Evolutionary conservation across 2,329 filamentous ascomycete species (phyloP), one percentile per base, ranked within the genome.

Genomic region (Xylariaceae sp.): DNA sequence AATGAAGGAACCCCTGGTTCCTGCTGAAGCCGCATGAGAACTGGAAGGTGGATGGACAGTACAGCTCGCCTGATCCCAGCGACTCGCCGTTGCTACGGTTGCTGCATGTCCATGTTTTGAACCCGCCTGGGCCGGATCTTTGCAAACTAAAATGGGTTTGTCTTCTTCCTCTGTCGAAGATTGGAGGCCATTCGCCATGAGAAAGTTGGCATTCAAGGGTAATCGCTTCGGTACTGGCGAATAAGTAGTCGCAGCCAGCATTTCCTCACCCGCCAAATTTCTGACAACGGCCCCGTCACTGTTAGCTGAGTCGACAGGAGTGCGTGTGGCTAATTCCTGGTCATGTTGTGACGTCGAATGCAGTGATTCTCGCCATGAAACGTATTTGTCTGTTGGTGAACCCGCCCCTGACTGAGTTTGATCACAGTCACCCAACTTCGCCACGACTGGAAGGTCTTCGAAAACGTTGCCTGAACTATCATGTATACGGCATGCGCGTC

Each of bases 161-260:
- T 9, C 30, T 37, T 56, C 37, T 6, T 9, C n/a, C 11, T 30
- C 23, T 30, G 23, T 30, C 23, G 23, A 30, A 30, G 23, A 30
- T 30, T 30, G 23, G 23, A 30, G 23, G 23, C 23, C 23, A 30
- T 30, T 30, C 23, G 23, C 23, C 4, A 30, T 30, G 23, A 30
- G 23, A 30, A 30, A 30, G 23, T 5, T 66, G 6, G 63, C 44
- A 13, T 64, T 49, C 34, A 70, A 69, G 7, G 68, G 68, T 50
- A 67, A 66, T 50, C 34, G 37, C 52, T 53, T 62, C 58, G 37
- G 37, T 41, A 56, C 41, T 11, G 64, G 60, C n/a, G 34, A 57
- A 15, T 15, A 49, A 18, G 59, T n/a, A n/a, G 37, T 8, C 4
- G 49, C 45, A n/a, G 41, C 52, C 35, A 6, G 11, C 8, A 47